Evolutionary conservation across 768 basidiomycete species (phyloP).

Genomic region (Leccinum subgranulosum): DNA sequence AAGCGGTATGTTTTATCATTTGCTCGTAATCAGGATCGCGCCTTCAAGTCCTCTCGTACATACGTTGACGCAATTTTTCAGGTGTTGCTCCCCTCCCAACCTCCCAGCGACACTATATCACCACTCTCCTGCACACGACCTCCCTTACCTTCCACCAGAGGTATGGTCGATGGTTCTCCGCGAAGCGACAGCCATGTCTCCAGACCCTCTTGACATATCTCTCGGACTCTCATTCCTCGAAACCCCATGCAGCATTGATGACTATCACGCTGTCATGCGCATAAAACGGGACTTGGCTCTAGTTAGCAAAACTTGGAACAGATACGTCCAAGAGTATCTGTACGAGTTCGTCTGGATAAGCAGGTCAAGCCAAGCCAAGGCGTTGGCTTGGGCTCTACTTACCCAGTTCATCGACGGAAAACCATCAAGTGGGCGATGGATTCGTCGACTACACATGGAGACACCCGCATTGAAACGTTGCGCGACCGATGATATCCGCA

Average conservation of each 20-base stretch:
- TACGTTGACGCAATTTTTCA: slow-evolving; percentile 7
- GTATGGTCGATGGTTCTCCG: slow-evolving; percentile 66
- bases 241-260: slow-evolving; percentile 38
- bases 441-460: slow-evolving; percentile 68
- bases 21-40: not conserved
- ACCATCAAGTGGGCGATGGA: slow-evolving; percentile 43
- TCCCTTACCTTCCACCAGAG: slow-evolving; percentile 55
- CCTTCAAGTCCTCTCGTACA: not conserved
- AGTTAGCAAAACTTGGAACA: slow-evolving; percentile 57
- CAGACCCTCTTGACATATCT: slow-evolving; percentile 46
- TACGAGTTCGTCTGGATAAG: slow-evolving; percentile 73
- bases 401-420: slow-evolving; percentile 40
- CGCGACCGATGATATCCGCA: slow-evolving; percentile 61
- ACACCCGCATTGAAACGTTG: slow-evolving; percentile 62
- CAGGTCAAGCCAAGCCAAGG: slow-evolving; percentile 47
- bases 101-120: slow-evolving; percentile 15
- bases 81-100: slow-evolving; percentile 1
- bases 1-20: slow-evolving; percentile 12
- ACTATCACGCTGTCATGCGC: slow-evolving; percentile 47
- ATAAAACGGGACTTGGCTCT: slow-evolving; percentile 49
- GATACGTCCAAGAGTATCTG: slow-evolving; percentile 50
- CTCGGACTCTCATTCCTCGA: slow-evolving; percentile 59
- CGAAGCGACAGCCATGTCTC: slow-evolving; percentile 45
- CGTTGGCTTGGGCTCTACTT: slow-evolving; percentile 42
- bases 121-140: slow-evolving; percentile 32